Evolutionary conservation across 768 basidiomycete species (phyloP), one percentile per base, ranked within the genome.

Genomic region (Kondoa subrosea): DNA sequence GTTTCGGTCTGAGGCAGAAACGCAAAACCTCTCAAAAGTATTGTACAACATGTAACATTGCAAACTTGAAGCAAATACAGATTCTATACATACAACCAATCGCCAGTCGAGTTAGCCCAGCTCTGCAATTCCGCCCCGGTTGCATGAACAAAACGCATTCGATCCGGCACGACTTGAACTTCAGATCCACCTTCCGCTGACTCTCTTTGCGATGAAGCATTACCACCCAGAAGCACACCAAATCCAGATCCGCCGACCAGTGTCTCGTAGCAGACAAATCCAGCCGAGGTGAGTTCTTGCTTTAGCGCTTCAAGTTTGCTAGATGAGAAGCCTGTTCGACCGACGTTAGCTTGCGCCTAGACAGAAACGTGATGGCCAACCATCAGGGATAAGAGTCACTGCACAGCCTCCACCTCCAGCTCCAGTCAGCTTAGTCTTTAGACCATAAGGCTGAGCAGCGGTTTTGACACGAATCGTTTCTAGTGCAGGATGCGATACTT

Each of bases 391-490:
- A 34, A 97, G 83, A 15, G 92, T 93, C 32, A 97, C 90, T 2
- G 91, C 86, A 75, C 95, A 97, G n/a, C 95, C 95, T 29, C 95
- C 95, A 56, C 95, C 95, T 32, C 95, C 95, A 4, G 95, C 93
- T 56, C 95, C 95, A 4, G 95, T 99, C 67, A 99, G 79, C 80
- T 96, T 95, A n/a, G 91, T 91, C 73, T 84, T 85, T 61, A 97
- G 80, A 12, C 79, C 78, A 78, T 86, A 87, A 4, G 85, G 86
- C 70, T 79, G 74, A 12, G 81, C 80, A 12, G 79, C 77, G 0
- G 91, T 89, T 71, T 82, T 85, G n/a, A 80, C 77, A 66, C 85
- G 83, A 72, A 96, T 91, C 26, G 81, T 78, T 77, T 99, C 95
- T 67, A 99, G 78, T 1, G 85, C 79, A 14, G 89, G 84, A 77